Conservation (phyloP, 2,329 filamentous ascomycete genomes). For the Orbilia ellipsospora region DNA sequence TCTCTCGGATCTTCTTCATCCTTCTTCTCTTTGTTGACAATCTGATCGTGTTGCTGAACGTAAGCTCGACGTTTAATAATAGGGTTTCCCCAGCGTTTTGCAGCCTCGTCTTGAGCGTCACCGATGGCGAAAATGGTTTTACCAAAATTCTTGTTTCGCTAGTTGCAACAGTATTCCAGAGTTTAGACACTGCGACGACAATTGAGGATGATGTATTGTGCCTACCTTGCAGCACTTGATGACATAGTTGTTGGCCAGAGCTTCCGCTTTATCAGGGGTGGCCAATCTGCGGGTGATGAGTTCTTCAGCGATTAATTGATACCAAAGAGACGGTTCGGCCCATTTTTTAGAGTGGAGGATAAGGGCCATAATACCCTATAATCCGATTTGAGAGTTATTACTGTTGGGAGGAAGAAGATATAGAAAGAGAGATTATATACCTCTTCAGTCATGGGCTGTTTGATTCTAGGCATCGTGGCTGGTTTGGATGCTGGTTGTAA, state of each 20-base stretch:
- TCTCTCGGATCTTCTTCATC: neutral
- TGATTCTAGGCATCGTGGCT: too few species aligned
- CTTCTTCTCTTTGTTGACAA: neutral
- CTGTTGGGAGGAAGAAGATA: too few species aligned
- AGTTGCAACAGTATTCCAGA: neutral
- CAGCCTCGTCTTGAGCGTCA: neutral
- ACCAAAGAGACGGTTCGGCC: neutral
- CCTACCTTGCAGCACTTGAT: neutral
- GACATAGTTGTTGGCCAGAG: neutral
- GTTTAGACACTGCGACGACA: neutral
- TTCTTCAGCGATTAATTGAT: neutral
- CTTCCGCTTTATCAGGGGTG: neutral
- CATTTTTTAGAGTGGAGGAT: neutral
- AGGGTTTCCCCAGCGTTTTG: neutral
- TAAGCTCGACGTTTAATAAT: neutral
- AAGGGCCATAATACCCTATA: conserved; percentile 4
- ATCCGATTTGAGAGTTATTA: neutral
- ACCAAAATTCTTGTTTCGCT: neutral
- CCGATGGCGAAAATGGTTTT: conserved; percentile 1
- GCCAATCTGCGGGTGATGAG: conserved; percentile 3
- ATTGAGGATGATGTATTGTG: neutral
- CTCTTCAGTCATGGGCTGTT: too few species aligned
- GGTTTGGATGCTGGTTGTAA: too few species aligned
- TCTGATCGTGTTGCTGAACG: neutral
- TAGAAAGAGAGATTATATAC: too few species aligned